Percentiles rank a stretch among this genome's conserved stretches.
Evolutionary conservation across 305 asterid species (phyloP).

Genomic region (Rubia peregrina): DNA sequence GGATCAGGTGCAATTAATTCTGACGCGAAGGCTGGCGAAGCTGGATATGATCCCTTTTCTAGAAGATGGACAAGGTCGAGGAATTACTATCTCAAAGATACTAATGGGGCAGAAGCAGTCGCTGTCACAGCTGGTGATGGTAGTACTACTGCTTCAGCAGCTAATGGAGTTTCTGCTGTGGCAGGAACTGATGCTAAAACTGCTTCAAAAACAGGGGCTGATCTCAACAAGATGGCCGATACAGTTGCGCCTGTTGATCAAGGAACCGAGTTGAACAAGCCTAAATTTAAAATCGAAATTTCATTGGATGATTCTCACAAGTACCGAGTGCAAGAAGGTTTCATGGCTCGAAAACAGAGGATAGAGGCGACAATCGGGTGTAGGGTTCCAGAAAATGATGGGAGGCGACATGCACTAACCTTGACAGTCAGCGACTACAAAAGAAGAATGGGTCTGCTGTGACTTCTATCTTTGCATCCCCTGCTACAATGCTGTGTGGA

Average conservation of each 20-base stretch:
- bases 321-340: constrained; percentile 73
- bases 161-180: constrained; percentile 24
- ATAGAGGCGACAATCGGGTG: constrained; percentile 75
- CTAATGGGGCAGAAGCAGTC: constrained; percentile 36
- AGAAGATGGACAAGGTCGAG: constrained; percentile 95
- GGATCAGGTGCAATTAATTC: constrained; percentile 51
- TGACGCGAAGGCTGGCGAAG: constrained; percentile 74
- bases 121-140: constrained; percentile 26
- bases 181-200: constrained; percentile 63
- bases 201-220: constrained; percentile 79
- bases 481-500: not conserved
- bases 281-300: constrained; percentile 66
- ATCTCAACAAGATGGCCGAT: constrained; percentile 81
- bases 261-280: constrained; percentile 63
- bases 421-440: constrained; percentile 88
- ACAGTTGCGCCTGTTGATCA: constrained; percentile 80
- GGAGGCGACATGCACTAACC: constrained; percentile 78
- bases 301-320: constrained; percentile 67
- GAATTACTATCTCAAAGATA: constrained; percentile 56
- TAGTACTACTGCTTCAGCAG: constrained; percentile 23
- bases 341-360: constrained; percentile 83
- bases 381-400: constrained; percentile 79
- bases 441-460: constrained; percentile 86
- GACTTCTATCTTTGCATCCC: constrained; percentile 20
- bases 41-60: constrained; percentile 95